Evolutionary conservation across 768 basidiomycete species (phyloP).

Genomic region (Boletales sp.): DNA sequence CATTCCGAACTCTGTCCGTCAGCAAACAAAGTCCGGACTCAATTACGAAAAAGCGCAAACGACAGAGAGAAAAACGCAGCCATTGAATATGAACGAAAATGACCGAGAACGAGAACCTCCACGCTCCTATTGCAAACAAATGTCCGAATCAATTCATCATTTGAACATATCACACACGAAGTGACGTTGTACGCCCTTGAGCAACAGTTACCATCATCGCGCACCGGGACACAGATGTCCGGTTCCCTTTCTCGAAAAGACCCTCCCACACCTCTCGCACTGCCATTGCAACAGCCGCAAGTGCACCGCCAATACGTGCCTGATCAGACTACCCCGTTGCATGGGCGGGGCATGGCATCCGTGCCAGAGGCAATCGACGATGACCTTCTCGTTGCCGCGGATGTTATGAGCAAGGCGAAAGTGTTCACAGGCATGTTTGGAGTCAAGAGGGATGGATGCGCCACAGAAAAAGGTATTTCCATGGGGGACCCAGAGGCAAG

Average conservation of each 20-base stretch:
- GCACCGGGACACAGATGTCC: conserved; percentile 6
- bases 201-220: background rate
- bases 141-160: background rate
- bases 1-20: too few species aligned
- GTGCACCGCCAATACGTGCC: conserved; percentile 18
- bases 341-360: conserved; percentile 13
- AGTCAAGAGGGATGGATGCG: conserved; percentile 1
- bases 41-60: too few species aligned
- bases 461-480: conserved; percentile 4
- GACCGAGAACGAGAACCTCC: background rate
- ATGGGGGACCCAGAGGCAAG: conserved; percentile 11
- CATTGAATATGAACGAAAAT: too few species aligned
- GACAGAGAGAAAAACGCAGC: too few species aligned
- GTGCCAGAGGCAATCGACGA: conserved; percentile 8
- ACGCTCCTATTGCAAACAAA: background rate
- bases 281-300: conserved; percentile 14
- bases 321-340: conserved; percentile 19
- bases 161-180: too few species aligned
- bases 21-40: too few species aligned
- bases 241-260: conserved; percentile 19
- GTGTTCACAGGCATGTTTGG: conserved; percentile 8
- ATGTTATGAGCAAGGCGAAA: conserved; percentile 14
- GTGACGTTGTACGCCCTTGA: background rate
- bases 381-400: conserved; percentile 17
- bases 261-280: conserved; percentile 10